phyloP scores from a whole-genome alignment of 805 yeast species.

The Millerozyma acaciae region DNA sequence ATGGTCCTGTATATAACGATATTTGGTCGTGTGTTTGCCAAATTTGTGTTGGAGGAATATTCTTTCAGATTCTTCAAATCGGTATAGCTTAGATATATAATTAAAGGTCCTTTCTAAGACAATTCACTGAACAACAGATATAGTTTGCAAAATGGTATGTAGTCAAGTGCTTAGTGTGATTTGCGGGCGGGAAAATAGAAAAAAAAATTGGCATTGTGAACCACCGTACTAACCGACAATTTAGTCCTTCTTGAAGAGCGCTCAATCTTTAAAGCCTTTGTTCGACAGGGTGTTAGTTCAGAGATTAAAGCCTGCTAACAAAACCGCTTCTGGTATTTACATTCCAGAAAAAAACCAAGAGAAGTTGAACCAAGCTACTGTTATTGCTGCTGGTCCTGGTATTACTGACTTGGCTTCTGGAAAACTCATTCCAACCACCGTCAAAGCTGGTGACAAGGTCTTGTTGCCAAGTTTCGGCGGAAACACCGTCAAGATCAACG shows the following conservation, averaged over 20 bases:
- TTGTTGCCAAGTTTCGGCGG: slow-evolving; percentile 96
- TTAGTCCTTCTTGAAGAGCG: slow-evolving; percentile 66
- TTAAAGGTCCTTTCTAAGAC: background rate
- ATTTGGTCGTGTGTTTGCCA: background rate
- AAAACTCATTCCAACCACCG: slow-evolving; percentile 65
- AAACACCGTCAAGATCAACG: slow-evolving; percentile 79
- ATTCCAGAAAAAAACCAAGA: slow-evolving; percentile 96
- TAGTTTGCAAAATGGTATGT: slow-evolving; percentile 7
- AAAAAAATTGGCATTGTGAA: background rate
- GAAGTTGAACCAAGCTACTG: slow-evolving; percentile 88
- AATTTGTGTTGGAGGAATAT: slow-evolving; percentile 1
- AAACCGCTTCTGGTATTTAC: slow-evolving; percentile 89
- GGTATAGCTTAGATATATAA: background rate
- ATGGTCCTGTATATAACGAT: background rate
- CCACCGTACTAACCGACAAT: slow-evolving; percentile 10
- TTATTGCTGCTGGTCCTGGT: slow-evolving; percentile 95
- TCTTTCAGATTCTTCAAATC: background rate
- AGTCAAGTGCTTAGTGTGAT: background rate
- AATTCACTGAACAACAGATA: background rate
- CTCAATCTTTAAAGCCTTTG: slow-evolving; percentile 85
- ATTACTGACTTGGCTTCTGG: slow-evolving; percentile 68
- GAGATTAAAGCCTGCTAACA: slow-evolving; percentile 84
- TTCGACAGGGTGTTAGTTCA: slow-evolving; percentile 96
- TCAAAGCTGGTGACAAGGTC: slow-evolving; percentile 88
- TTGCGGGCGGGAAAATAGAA: background rate